Evolutionary conservation across 345 rosid species (phyloP), one percentile per base, ranked within the genome.

Genomic region (Arabis hirsuta): DNA sequence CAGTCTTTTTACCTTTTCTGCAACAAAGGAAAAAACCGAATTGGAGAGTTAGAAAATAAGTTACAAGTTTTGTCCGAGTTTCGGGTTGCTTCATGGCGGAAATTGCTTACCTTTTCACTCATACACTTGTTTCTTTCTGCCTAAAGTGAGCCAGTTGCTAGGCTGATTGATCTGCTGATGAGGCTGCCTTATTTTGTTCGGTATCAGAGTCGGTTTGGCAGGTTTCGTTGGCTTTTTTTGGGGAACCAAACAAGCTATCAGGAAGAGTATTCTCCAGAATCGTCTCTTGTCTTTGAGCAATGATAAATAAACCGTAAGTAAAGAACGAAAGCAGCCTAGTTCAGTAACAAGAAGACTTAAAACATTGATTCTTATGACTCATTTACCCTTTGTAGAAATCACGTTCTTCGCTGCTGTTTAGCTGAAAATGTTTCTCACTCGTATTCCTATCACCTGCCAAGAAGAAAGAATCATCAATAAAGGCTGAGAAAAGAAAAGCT

Each of bases 211-310:
- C 55, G 0, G 65, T 46, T 56, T 73, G 42, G 44, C 5, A 0
- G 12, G 51, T 4, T 39, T 73, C 52, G 3, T 14, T 14, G 13
- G 71, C 26, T n/a, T 38, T 47, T 9, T 38, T 56, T 2, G 65
- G 65, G 65, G 60, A 73, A 10, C 78, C 78, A 73, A 58, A 66
- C 54, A 73, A 73, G 60, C 54, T 57, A 13, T 73, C 72, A 65
- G 72, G 78, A 58, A 66, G 78, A 48, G 29, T 39, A 65, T 41
- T 48, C 78, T 73, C 67, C 24, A 58, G 39, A 48, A 20, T 50
- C 0, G 29, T 73, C 45, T 73, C 67, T 65, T 73, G 72, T n/a
- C 78, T 72, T 73, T 27, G 9, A 45, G 34, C 24, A 73, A 45
- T 45, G 34, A 63, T 38, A 45, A 46, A 46, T 9, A 45, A 45